Evolutionary conservation across 2,329 filamentous ascomycete species (phyloP), one percentile per base, ranked within the genome.

Genomic region (Claviceps purpurea): DNA sequence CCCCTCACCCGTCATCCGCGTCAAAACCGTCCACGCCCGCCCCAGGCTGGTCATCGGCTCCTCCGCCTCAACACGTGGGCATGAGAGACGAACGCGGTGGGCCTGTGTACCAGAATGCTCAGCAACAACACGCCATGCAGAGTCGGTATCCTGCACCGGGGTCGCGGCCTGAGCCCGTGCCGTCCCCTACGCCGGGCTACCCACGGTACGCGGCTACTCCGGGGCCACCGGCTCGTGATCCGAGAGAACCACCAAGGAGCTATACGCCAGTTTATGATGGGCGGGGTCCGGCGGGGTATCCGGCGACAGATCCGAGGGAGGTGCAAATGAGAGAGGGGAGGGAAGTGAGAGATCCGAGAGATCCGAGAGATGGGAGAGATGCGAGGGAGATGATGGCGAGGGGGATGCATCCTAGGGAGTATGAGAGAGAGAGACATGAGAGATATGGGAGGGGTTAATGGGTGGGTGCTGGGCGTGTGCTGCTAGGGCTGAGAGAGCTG

Each of bases 241-340:
- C 57, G 7, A 56, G 68, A 55, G 68, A 73, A 10, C 68, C 69
- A 1, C 64, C 64, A 1, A 69, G 73, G 20, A 74, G 71, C 58
- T 75, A 72, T 57, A 75, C 73, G 1, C 72, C 73, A 3, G 68
- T 66, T 4, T 75, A 74, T 51, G 73, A 76, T 30, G 55, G 53
- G 6, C 65, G 73, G 16, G 68, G 66, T 6, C 68, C 63, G 0
- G 73, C 72, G n/a, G 62, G 63, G 1, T 68, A 66, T 50, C 59
- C 62, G 3, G 57, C 59, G 1, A 62, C 63, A 46, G 67, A 69
- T 52, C 64, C 61, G 4, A 54, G 65, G 50, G 65, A 67, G 2
- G 55, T 66, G 57, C 65, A 67, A 40, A 59, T 64, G 55, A 64
- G 68, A n/a, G 70, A 72, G 24, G 56, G 51, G 1, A 51, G 42